phyloP scores from a whole-genome alignment of 257 asterid species.

The Solanum infundibuliforme region DNA sequence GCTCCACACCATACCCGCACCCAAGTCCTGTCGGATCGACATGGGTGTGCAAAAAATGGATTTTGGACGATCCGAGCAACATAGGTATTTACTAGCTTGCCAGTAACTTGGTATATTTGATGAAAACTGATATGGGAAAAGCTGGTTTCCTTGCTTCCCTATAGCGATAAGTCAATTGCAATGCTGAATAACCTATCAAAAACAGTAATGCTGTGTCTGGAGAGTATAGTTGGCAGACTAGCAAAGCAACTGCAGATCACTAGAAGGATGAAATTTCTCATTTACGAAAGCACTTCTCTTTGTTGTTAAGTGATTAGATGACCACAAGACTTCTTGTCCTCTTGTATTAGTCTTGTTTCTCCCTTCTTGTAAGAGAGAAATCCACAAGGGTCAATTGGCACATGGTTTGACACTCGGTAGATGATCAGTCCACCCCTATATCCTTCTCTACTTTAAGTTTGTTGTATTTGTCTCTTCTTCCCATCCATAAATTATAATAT shows the following conservation, averaged over 20 bases:
- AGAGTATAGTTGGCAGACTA: background rate
- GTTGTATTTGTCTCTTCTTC: background rate
- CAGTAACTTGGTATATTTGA: background rate
- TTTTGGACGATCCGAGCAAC: background rate
- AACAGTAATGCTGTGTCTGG: background rate
- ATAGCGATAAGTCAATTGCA: background rate
- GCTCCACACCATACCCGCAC: background rate
- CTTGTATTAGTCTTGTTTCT: background rate
- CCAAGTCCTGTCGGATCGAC: background rate
- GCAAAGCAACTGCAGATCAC: background rate
- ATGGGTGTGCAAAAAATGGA: background rate
- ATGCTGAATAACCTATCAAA: background rate
- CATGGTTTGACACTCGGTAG: background rate
- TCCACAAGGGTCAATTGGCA: background rate
- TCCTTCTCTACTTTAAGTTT: background rate
- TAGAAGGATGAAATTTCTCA: background rate
- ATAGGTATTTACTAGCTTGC: background rate
- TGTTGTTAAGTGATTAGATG: background rate
- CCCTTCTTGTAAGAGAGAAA: background rate
- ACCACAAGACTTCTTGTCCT: background rate
- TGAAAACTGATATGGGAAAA: background rate
- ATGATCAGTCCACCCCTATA: background rate
- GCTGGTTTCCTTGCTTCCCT: background rate
- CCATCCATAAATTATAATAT: background rate
- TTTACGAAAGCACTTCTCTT: background rate